A percentile compares a stretch with the other conserved stretches of the same genome.
phyloP scores from a whole-genome alignment of 148 eudicot species.

The Rhododendron mucronatum region DNA sequence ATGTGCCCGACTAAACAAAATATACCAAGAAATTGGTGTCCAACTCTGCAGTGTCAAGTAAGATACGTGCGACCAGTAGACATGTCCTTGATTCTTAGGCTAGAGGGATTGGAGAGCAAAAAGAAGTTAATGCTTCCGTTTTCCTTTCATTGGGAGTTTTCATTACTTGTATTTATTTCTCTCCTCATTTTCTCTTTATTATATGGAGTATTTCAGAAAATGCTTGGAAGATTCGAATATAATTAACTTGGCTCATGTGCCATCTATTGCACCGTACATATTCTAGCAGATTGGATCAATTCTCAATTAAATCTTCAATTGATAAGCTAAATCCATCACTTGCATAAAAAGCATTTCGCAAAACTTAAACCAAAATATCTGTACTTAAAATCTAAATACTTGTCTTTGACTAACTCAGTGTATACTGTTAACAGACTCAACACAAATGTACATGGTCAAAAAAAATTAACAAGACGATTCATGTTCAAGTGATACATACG shows the following conservation, averaged over 20 bases:
- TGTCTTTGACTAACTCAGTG: neutral
- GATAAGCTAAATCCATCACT: neutral
- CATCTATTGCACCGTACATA: neutral
- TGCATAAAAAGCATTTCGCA: neutral
- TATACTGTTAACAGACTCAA: neutral
- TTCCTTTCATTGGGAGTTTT: too few relatives aligned
- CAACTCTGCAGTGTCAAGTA: too few relatives aligned
- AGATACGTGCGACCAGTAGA: too few relatives aligned
- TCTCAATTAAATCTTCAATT: neutral
- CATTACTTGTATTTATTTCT: too few relatives aligned
- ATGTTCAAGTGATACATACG: constrained; percentile 28
- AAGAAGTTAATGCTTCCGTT: too few relatives aligned
- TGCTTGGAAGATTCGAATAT: too few relatives aligned
- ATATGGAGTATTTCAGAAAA: neutral
- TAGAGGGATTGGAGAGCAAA: too few relatives aligned
- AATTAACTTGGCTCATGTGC: neutral
- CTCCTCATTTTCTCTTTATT: too few relatives aligned
- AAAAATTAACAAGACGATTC: neutral
- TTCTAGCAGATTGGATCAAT: neutral
- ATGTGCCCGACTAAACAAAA: too few relatives aligned
- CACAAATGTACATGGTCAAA: neutral
- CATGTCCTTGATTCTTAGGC: too few relatives aligned
- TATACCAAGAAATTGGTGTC: too few relatives aligned
- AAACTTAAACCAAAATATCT: neutral
- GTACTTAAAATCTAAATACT: neutral